Base-by-base conservation (phyloP, 2,329 filamentous ascomycete genomes). In the Verticillium albo-atrum region DNA sequence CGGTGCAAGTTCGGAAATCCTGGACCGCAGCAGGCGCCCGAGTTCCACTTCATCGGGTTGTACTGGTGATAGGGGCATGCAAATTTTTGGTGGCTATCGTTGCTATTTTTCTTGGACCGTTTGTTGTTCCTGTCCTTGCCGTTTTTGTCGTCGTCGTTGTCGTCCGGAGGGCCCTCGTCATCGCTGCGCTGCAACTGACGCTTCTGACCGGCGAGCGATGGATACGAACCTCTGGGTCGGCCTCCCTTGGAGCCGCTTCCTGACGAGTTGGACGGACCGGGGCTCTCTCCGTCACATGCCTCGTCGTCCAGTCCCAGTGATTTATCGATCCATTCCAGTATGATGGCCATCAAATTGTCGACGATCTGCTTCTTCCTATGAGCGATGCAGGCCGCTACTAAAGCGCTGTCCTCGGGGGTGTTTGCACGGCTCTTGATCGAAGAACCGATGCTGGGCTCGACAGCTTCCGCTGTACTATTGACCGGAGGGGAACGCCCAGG, bases 61-160 rank as follows among this genome's bases (percentile, higher is more conserved):
- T 74, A 71, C 61, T 77, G 77, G 65, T 69, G 75, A 58, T 72
- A 78, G 0, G 75, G 75, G 57, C 75, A 77, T 4, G 74, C 74
- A 34, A 75, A 30, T 32, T 61, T 66, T 34, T 47, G 37, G 10
- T 58, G 50, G 30, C 15, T 53, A 23, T 26, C 28, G 7, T 51
- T 2, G 55, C 14, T 54, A 9, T 34, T 47, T 1, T 55, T 62
- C 58, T 63, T 63, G 0, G 37, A 15, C 2, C 60, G 60, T n/a
- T 63, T 63, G 23, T 20, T 42, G 14, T 34, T 60, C 5, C 55
- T 55, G 2, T 62, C 47, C 14, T 20, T 47, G 9, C 34, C 55
- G 6, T 52, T 32, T 5, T 14, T 42, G 6, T 58, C 37, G 15
- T 51, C 51, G 1, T 6, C 27, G 5, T 42, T 54, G 37, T 47